Conservation (phyloP, 371 early-diverging fungal genomes). For the Mucor velutinosus region DNA sequence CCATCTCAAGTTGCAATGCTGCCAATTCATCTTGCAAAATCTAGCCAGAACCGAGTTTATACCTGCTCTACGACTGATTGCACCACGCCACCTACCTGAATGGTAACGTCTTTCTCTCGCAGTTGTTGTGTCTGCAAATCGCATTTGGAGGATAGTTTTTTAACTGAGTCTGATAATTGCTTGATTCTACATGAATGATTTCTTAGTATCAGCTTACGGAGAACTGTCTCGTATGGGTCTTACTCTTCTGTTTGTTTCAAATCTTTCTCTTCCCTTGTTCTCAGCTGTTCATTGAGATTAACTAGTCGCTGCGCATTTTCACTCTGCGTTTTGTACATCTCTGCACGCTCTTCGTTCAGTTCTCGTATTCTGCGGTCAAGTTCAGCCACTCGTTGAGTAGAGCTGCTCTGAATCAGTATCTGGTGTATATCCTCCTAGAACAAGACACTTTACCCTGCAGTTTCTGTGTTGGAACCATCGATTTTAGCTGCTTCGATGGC, state of each 20-base stretch:
- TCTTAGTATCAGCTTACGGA: neutral
- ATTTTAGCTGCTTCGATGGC: conserved; percentile 10
- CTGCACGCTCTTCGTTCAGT: conserved; percentile 86
- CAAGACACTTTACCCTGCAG: neutral
- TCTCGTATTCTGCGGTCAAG: conserved; percentile 74
- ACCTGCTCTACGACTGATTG: neutral
- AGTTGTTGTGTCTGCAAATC: conserved; percentile 63
- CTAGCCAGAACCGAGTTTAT: neutral
- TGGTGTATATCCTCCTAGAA: neutral
- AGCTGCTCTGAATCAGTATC: neutral
- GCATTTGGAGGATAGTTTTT: conserved; percentile 42
- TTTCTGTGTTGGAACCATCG: neutral
- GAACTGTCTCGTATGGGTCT: conserved; percentile 11
- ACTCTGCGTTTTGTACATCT: conserved; percentile 90
- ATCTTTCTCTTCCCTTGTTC: conserved; percentile 65
- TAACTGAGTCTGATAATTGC: conserved; percentile 45
- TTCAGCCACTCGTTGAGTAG: conserved; percentile 54
- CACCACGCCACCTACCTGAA: conserved; percentile 59
- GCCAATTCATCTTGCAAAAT: conserved; percentile 89
- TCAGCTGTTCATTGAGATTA: conserved; percentile 78
- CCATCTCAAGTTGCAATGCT: conserved; percentile 88
- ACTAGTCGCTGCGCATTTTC: conserved; percentile 90
- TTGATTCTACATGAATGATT: conserved; percentile 40
- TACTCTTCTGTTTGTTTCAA: conserved; percentile 74
- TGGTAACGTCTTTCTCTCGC: conserved; percentile 84